These are phyloP conservation scores for Jatropha multifida DNA, from an alignment of 441 rosid genomes.

Conservation along the genomic window DNA sequence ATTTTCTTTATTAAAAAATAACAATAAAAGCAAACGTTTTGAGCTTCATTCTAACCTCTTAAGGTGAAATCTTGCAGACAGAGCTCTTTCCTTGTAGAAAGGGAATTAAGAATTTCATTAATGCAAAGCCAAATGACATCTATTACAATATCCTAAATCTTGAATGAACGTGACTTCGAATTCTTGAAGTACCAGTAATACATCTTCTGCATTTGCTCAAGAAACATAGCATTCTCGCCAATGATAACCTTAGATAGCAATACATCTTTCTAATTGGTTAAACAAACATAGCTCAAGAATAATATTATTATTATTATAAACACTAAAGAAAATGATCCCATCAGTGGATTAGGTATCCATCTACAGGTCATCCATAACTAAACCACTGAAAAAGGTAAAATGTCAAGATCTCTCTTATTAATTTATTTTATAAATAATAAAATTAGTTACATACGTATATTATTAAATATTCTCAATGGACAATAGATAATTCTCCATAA, in stretches of 20 bases:
- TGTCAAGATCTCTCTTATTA: conserved; percentile 9
- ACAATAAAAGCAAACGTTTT: not conserved
- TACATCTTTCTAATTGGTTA: too few relatives aligned
- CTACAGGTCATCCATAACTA: conserved; percentile 2
- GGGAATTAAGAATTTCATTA: too few relatives aligned
- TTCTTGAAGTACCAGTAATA: too few relatives aligned
- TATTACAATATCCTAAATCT: too few relatives aligned
- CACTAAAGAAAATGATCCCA: not conserved
- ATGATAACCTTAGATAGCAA: too few relatives aligned
- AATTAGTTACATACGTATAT: not conserved
- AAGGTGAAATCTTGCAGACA: not conserved
- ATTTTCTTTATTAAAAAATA: not conserved
- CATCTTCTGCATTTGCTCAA: too few relatives aligned
- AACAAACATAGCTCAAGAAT: too few relatives aligned
- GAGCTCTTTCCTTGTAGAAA: too few relatives aligned
- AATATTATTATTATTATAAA: not conserved
- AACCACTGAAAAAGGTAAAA: not conserved
- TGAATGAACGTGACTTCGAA: too few relatives aligned
- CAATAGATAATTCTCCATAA: not conserved
- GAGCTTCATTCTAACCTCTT: not conserved
- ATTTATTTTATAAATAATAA: not conserved
- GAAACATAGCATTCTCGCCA: too few relatives aligned
- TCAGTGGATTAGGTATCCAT: conserved; percentile 6
- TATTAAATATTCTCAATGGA: too few relatives aligned
- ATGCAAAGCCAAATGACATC: too few relatives aligned